phyloP scores from a whole-genome alignment of 352 stramenopile genomes.

The Globisporangium paroecandrum region DNA sequence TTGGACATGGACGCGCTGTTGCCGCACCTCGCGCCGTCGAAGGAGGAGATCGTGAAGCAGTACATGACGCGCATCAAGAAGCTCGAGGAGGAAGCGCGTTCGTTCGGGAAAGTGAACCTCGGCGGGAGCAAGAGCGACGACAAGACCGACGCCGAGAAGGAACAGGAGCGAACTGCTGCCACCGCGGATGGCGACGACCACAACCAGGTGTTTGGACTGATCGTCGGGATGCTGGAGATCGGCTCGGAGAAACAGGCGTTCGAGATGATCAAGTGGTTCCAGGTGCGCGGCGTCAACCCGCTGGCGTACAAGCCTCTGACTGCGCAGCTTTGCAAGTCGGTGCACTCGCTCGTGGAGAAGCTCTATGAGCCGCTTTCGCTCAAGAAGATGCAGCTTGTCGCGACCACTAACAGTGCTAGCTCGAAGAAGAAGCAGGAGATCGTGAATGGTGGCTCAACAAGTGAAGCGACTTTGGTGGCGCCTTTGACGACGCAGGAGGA shows the following conservation, averaged over 20 bases:
- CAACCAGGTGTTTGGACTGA: conserved; percentile 82
- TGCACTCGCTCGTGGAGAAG: conserved; percentile 57
- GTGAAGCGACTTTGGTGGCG: conserved; percentile 25
- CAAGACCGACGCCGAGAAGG: conserved; percentile 21
- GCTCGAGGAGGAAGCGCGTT: conserved; percentile 53
- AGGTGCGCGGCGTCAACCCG: conserved; percentile 57
- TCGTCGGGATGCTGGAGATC: conserved; percentile 79
- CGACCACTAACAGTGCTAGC: neutral
- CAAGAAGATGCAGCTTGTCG: conserved; percentile 43
- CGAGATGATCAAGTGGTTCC: conserved; percentile 81
- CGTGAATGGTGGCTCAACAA: neutral
- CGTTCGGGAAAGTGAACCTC: conserved; percentile 77
- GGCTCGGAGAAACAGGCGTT: conserved; percentile 59
- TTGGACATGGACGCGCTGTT: conserved; percentile 76
- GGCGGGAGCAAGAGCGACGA: conserved; percentile 36
- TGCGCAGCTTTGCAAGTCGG: conserved; percentile 57
- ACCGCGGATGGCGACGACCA: conserved; percentile 30
- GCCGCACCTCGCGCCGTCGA: conserved; percentile 71
- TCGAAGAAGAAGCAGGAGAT: conserved; percentile 5
- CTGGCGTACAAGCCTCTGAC: conserved; percentile 61
- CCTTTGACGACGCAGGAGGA: conserved; percentile 36
- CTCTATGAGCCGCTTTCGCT: conserved; percentile 61
- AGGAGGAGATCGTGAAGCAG: conserved; percentile 50
- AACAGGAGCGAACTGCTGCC: conserved; percentile 21
- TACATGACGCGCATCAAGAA: conserved; percentile 38